Evolutionary conservation across 768 basidiomycete genomes (phyloP).

Genomic region (Lactifluus piperatus): DNA sequence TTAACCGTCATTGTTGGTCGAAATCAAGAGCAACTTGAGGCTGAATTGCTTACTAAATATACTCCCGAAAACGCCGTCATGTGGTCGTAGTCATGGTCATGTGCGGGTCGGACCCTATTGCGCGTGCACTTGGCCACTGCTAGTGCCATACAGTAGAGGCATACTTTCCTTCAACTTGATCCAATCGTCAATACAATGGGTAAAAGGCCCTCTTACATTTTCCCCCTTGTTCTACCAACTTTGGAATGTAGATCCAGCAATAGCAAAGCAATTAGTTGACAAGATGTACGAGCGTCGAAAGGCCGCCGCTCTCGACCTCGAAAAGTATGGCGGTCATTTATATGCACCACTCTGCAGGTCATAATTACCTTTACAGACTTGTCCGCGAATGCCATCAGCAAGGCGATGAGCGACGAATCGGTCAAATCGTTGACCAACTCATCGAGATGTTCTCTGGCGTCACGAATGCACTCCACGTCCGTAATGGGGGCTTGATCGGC

Average conservation of each 20-base stretch:
- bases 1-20: too few relatives aligned
- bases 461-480: conserved; percentile 75
- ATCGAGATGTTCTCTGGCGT: conserved; percentile 87
- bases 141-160: too few relatives aligned
- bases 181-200: conserved; percentile 1
- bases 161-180: too few relatives aligned
- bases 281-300: conserved; percentile 97
- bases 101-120: too few relatives aligned
- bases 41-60: too few relatives aligned
- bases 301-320: conserved; percentile 88
- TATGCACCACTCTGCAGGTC: background rate
- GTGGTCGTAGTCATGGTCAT: too few relatives aligned
- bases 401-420: conserved; percentile 73
- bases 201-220: background rate
- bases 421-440: conserved; percentile 86
- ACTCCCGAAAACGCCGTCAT: too few relatives aligned
- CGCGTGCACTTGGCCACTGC: too few relatives aligned
- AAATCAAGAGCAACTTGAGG: too few relatives aligned
- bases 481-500: conserved; percentile 94
- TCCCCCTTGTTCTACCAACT: background rate
- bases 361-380: conserved; percentile 40
- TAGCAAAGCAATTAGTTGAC: conserved; percentile 77
- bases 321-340: conserved; percentile 52
- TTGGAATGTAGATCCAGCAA: conserved; percentile 56
- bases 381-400: conserved; percentile 81